Evolutionary conservation across 2,329 filamentous ascomycete species (phyloP), one percentile per base, ranked within the genome.

Genomic region (Thielaviopsis ethacetica): DNA sequence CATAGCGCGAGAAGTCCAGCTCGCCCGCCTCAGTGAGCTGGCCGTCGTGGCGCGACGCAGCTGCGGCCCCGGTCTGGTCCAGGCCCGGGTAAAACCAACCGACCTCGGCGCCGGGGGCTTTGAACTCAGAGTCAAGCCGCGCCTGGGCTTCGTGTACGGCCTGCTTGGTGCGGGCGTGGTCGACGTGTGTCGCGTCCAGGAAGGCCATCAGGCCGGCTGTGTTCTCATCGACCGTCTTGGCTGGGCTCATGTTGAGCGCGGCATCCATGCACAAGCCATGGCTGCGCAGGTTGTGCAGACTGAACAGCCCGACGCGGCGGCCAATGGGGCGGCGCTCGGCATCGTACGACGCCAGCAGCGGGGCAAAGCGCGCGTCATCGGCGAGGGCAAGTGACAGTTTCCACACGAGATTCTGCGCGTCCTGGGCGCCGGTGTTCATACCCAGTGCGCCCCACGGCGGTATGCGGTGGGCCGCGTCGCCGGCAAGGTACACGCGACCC

Each of bases 401-500:
- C 57, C 52, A 59, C 21, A 59, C 41, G 10, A 59, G 51, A 21
- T 49, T 55, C 26, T 59, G 52, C 15, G 55, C 57, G 49, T 55
- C 53, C 26, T 59, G 52, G 17, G 52, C 52, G 10, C 57, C 53
- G n/a, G 57, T 54, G 59, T 71, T 71, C 26, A 67, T 65, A 0
- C 70, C 69, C 1, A 68, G 66, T 0, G 68, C 69, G 5, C 65
- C 58, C 47, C 69, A 69, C 0, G 69, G 67, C 0, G 69, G 68
- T 17, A 69, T 66, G 10, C 68, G 67, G 52, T 71, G 69, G 13
- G 63, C 65, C 1, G 70, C 63, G 53, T 72, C 70, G 2, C 70
- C 70, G 0, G 63, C 65, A 1, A 71, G 65, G 2, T 69, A 68
- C 19, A 71, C 63, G 3, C 67, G 68, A 13, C 65, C 67, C 12